Base-by-base conservation (phyloP, 495 filamentous ascomycete species). In the Penicillium cataractarum region DNA sequence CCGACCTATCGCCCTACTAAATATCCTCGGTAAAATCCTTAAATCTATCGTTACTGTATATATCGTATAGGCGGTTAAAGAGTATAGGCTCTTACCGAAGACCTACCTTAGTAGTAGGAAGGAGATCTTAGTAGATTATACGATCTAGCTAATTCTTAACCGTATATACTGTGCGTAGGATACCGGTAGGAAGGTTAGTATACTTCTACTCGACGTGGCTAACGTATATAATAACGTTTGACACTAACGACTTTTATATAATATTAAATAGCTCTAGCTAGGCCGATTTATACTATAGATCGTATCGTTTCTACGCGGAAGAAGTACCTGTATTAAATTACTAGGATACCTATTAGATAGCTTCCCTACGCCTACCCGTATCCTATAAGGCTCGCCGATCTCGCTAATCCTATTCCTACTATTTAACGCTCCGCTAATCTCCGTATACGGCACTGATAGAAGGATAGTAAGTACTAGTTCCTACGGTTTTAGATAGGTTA, bases 291-390 rank as follows among this genome's bases (percentile, higher is more conserved):
- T 12, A 2, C 44, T 12, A 26, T 48, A 26, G 21, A 48, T 26
- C 21, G 21, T 12, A 0, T 48, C 21, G 9, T 48, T 48, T 4
- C 44, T 48, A 24, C 0, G 7, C 4, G 13, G 9, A 0, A 48
- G 44, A 4, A 10, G n/a, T 2, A 64, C 61, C 0, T 6, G 40
- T 7, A 61, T 67, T 21, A 42, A 37, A 8, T 22, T 65, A 4
- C 57, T 21, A 4, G 58, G 48, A 0, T 39, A 51, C 13, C 49
- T 59, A 0, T 63, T 26, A 17, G 62, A 63, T 7, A 6, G 12
- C 4, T 50, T 65, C n/a, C 48, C 49, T 0, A 61, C 48, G 2
- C 33, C 39, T 0, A 69, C 53, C 4, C 3, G 49, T 19, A 52
- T 52, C n/a, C 49, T 24, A n/a, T 32, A 52, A 32, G 49, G 49